Conservation (phyloP, 2,329 filamentous ascomycete genomes). For the Trichophyton verrucosum region DNA sequence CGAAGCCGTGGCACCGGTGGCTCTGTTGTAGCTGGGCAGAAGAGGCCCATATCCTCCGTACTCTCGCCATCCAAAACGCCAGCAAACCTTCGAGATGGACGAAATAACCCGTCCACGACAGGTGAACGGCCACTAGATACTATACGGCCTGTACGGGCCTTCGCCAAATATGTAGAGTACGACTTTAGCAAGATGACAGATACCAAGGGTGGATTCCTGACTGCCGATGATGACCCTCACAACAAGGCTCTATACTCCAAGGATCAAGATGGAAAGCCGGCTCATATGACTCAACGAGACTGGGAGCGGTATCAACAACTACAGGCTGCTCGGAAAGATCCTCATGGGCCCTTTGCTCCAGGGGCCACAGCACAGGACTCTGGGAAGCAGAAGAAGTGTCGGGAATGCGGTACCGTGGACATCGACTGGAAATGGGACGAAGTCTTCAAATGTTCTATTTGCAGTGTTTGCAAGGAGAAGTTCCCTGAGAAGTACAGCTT, state of each 20-base stretch:
- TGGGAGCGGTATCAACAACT: constrained; percentile 79
- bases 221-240: constrained; percentile 79
- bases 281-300: constrained; percentile 77
- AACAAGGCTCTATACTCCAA: constrained; percentile 60
- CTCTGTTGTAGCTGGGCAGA: constrained; percentile 50
- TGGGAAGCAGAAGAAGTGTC: constrained; percentile 58
- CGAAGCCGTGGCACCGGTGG: constrained; percentile 24
- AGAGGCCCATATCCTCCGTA: constrained; percentile 57
- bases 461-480: constrained; percentile 76
- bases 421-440: constrained; percentile 96
- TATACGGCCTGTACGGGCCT: constrained; percentile 71
- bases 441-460: constrained; percentile 62
- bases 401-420: constrained; percentile 70
- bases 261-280: constrained; percentile 54
- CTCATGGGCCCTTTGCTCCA: constrained; percentile 76
- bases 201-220: constrained; percentile 90
- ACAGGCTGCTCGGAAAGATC: constrained; percentile 56
- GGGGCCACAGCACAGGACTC: constrained; percentile 62
- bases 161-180: constrained; percentile 91
- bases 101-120: constrained; percentile 24
- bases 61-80: constrained; percentile 35
- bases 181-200: constrained; percentile 98
- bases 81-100: constrained; percentile 57
- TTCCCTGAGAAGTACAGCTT: constrained; percentile 85
- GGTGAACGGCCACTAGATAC: constrained; percentile 30